Conservation (phyloP, 2,329 filamentous ascomycete species). For the Fusarium sarcochroum region DNA sequence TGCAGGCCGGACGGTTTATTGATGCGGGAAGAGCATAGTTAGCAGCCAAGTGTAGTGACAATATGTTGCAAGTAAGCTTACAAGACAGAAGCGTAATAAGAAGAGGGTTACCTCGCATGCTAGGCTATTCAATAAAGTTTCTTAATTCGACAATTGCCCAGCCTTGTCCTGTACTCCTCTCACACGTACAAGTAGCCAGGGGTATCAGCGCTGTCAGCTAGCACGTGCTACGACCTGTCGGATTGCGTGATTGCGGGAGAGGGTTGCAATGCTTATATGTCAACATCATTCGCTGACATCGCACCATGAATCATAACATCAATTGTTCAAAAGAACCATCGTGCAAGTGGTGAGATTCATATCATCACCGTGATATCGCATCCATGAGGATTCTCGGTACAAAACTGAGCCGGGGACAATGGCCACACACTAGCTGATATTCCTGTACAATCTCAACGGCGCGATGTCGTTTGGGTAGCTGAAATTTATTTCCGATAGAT, state of each 20-base stretch:
- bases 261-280: neutral
- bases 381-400: neutral
- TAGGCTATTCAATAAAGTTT: neutral
- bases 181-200: too few species aligned
- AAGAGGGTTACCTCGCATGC: constrained; percentile 4
- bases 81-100: neutral
- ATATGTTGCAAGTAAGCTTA: constrained; percentile 20
- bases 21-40: constrained; percentile 19
- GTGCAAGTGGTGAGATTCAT: neutral
- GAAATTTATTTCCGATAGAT: too few species aligned
- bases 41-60: neutral
- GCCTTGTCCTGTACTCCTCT: neutral
- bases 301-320: neutral
- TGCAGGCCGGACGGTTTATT: constrained; percentile 40
- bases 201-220: neutral
- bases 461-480: too few species aligned
- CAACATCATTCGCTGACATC: neutral
- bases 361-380: neutral
- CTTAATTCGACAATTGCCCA: neutral
- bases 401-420: too few species aligned
- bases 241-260: constrained; percentile 16
- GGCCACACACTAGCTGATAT: too few species aligned
- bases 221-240: neutral
- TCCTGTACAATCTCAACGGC: too few species aligned
- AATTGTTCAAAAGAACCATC: neutral